These are phyloP conservation scores for Exophiala sp. DNA, from an alignment of 2,329 filamentous ascomycete species.

Conservation along the genomic window DNA sequence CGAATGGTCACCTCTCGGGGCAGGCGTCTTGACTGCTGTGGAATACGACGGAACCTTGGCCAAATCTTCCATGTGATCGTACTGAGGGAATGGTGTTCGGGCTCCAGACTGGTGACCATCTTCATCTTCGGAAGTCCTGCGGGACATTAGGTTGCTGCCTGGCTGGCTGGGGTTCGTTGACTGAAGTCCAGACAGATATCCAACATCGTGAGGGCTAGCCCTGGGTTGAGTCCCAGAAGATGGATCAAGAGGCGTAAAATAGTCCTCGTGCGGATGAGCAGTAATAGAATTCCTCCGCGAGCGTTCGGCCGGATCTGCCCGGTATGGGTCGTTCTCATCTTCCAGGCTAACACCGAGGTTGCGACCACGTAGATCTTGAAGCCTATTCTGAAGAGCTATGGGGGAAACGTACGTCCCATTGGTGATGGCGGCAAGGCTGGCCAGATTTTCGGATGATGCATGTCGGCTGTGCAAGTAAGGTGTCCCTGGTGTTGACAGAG, in stretches of 20 bases:
- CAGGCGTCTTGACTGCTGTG: conserved; percentile 63
- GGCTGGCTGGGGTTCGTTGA: conserved; percentile 14
- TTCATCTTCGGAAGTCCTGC: conserved; percentile 45
- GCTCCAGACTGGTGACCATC: conserved; percentile 40
- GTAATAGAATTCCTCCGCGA: conserved; percentile 19
- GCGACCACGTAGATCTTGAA: conserved; percentile 48
- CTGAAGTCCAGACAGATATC: conserved; percentile 3
- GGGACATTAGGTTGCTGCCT: conserved; percentile 34
- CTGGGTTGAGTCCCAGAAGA: conserved; percentile 4
- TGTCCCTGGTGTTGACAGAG: conserved; percentile 65
- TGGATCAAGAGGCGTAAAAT: conserved; percentile 9
- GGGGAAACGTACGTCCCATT: conserved; percentile 55
- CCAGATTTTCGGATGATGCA: conserved; percentile 75
- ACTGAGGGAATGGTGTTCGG: conserved; percentile 40
- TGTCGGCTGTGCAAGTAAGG: conserved; percentile 66
- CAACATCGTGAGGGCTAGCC: conserved; percentile 16
- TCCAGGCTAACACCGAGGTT: conserved; percentile 6
- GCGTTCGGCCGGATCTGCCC: conserved; percentile 1
- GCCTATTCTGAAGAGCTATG: conserved; percentile 63
- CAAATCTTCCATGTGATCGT: conserved; percentile 57
- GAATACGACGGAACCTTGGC: conserved; percentile 72
- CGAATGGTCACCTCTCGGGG: conserved; percentile 43
- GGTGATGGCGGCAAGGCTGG: conserved; percentile 49
- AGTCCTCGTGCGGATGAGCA: conserved; percentile 12
- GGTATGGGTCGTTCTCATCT: conserved; percentile 8